Conservation (phyloP, 345 rosid genomes). For the Lagerstroemia speciosa region DNA sequence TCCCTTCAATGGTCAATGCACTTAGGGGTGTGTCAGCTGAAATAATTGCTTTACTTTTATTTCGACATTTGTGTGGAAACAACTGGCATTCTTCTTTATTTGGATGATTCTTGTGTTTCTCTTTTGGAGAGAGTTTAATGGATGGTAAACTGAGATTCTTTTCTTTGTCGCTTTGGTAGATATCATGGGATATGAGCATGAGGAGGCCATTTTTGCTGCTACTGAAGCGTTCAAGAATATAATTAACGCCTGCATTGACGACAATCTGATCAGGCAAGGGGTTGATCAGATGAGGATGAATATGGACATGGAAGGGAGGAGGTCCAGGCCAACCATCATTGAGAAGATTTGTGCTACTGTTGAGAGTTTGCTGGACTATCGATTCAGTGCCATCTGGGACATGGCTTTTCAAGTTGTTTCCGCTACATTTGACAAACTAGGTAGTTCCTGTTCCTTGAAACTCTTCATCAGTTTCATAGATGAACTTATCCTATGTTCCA, state of each 20-base stretch:
- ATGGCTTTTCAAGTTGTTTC: slow-evolving; percentile 75
- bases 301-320: slow-evolving; percentile 28
- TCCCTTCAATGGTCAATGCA: slow-evolving; percentile 59
- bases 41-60: not conserved
- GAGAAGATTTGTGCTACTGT: slow-evolving; percentile 71
- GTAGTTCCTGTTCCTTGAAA: slow-evolving; percentile 20
- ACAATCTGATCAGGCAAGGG: slow-evolving; percentile 64
- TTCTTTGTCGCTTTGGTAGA: slow-evolving; percentile 36
- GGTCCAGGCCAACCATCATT: slow-evolving; percentile 61
- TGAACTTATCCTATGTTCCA: not conserved
- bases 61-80: slow-evolving; percentile 2
- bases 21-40: slow-evolving; percentile 50
- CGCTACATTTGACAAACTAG: slow-evolving; percentile 69
- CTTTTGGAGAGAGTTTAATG: not conserved
- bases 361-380: slow-evolving; percentile 83
- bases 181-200: slow-evolving; percentile 82
- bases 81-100: not conserved
- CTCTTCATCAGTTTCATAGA: not conserved
- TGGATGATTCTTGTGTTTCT: not conserved
- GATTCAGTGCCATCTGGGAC: slow-evolving; percentile 68
- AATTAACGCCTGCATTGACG: slow-evolving; percentile 64
- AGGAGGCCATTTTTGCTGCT: slow-evolving; percentile 85
- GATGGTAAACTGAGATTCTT: not conserved
- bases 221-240: slow-evolving; percentile 63
- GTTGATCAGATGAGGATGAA: slow-evolving; percentile 41